Evolutionary conservation across 495 filamentous ascomycete genomes (phyloP), one percentile per base, ranked within the genome.

Genomic region (Penicillium fimorum): DNA sequence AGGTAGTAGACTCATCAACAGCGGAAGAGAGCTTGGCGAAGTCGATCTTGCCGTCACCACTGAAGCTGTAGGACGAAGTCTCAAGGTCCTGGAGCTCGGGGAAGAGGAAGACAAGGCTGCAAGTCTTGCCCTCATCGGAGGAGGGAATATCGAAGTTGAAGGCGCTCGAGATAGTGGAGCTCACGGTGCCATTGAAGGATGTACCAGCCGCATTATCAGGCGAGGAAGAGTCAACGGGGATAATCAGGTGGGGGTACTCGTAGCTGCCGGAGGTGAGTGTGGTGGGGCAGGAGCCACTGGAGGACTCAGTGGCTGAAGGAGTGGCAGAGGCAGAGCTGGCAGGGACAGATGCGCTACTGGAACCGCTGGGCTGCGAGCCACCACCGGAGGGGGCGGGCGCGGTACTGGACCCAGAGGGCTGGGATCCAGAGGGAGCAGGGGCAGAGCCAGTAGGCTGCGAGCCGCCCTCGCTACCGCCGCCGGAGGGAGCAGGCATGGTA

Each of bases 141-240:
- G 65, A 29, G 0, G 83, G 84, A 41, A 90, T 79, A 64, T 87
- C 84, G 70, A 90, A 90, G 69, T 85, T 86, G 80, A 88, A 90
- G 43, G 85, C 69, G n/a, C 76, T 79, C 30, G 85, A 86, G 56
- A 84, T 69, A 25, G 76, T 79, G 3, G 76, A 61, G 4, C 76
- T 77, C 29, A 88, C 70, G 9, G 77, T 73, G 33, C 84, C 85
- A 53, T 79, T 82, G 65, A 69, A 78, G 0, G 71, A 73, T 12
- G 79, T 84, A 8, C 84, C 85, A 17, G 67, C 62, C 3, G 85
- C 74, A 0, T 55, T 68, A 59, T 79, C 62, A 4, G 86, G 83
- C 32, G 72, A 58, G n/a, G 76, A 63, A 5, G 79, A 81, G 74
- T 86, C 77, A 41, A 90, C 70, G 1, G 84, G 83, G 30, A 90